Evolutionary conservation across 257 asterid genomes (phyloP).

Genomic region (Ligustrum vulgare): DNA sequence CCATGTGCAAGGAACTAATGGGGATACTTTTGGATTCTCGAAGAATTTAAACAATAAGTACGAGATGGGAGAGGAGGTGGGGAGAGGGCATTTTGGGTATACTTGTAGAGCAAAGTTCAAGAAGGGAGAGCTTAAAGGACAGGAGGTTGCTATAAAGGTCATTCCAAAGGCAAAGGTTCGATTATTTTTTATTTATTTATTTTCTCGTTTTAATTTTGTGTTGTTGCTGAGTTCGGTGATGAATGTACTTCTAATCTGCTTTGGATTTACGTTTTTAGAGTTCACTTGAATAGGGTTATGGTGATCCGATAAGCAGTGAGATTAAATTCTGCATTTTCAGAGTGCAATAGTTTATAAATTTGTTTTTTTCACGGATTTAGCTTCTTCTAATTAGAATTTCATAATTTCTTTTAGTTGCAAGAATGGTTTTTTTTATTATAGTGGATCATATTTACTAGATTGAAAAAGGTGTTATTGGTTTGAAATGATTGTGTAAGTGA

Average conservation of each 20-base stretch:
- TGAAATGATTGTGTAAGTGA: neutral
- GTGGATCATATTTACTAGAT: neutral
- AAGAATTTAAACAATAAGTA: constrained; percentile 75
- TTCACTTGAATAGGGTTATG: neutral
- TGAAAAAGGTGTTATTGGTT: neutral
- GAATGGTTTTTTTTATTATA: neutral
- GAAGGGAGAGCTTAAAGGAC: constrained; percentile 84
- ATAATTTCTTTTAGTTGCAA: constrained; percentile 2
- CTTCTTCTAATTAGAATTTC: neutral
- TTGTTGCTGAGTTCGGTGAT: neutral
- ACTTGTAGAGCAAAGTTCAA: constrained; percentile 83
- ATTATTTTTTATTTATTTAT: neutral
- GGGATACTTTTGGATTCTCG: constrained; percentile 56
- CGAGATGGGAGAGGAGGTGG: constrained; percentile 92
- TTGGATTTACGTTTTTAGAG: constrained; percentile 1
- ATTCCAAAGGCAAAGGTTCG: constrained; percentile 89
- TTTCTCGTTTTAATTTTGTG: neutral
- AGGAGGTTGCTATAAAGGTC: constrained; percentile 91
- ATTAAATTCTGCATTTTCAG: neutral
- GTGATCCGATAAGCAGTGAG: constrained; percentile 30
- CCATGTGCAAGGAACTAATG: neutral
- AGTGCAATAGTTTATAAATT: neutral
- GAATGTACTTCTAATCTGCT: constrained; percentile 23
- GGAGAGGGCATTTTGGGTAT: constrained; percentile 96
- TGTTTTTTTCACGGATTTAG: neutral